These are phyloP conservation scores for Stachybotrys echinatus DNA, from an alignment of 2,329 filamentous ascomycete species.

Conservation along the genomic window DNA sequence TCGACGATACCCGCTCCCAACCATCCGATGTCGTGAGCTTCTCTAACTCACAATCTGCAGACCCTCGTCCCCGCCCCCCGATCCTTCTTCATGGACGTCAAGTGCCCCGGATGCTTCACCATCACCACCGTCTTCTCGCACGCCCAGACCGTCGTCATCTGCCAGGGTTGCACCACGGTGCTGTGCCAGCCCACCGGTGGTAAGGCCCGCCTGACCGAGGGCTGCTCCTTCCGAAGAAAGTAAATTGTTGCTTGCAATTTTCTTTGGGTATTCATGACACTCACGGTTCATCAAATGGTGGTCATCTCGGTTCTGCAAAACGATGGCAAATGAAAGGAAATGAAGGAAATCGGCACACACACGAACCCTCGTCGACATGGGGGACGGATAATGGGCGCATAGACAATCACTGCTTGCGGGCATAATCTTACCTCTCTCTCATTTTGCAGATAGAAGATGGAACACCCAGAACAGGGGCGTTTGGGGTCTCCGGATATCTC, in stretches of 20 bases:
- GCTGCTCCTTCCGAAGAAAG: conserved; percentile 99
- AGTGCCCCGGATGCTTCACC: conserved; percentile 99
- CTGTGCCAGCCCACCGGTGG: conserved; percentile 99
- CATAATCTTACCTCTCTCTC: conserved; percentile 28
- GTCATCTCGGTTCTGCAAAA: conserved; percentile 57
- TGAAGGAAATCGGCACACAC: conserved; percentile 45
- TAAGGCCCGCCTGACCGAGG: conserved; percentile 98
- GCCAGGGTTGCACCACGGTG: conserved; percentile 98
- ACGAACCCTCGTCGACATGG: conserved; percentile 22
- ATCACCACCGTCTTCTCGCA: conserved; percentile 99
- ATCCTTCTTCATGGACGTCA: conserved; percentile 99
- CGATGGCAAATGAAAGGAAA: conserved; percentile 11
- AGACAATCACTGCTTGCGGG: conserved; percentile 30
- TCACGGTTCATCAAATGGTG: conserved; percentile 44
- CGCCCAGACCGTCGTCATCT: conserved; percentile 99
- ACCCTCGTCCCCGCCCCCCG: conserved; percentile 92
- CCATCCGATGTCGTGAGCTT: conserved; percentile 1
- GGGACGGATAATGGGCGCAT: not conserved
- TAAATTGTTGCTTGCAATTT: conserved; percentile 60
- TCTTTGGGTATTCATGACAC: conserved; percentile 44
- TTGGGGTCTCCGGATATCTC: conserved; percentile 77
- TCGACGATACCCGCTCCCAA: conserved; percentile 10
- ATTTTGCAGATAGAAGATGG: conserved; percentile 72
- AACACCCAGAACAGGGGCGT: conserved; percentile 63
- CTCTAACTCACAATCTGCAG: conserved; percentile 37